These are phyloP conservation scores for Auriscalpium microsporum DNA, from an alignment of 768 basidiomycete genomes.

Conservation along the genomic window DNA sequence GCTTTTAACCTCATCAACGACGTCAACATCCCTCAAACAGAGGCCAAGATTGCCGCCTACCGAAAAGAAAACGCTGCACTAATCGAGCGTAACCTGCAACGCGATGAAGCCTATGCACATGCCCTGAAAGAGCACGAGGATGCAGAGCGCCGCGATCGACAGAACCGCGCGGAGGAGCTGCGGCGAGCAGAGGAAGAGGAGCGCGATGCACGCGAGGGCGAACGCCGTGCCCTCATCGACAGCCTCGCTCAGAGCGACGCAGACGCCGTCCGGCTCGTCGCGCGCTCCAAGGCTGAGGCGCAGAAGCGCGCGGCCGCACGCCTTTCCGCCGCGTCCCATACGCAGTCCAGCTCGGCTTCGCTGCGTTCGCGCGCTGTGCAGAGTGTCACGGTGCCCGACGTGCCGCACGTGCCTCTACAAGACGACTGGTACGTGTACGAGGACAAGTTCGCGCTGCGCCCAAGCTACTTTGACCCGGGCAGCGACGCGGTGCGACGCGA, in stretches of 20 bases:
- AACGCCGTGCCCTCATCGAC: slow-evolving; percentile 68
- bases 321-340: slow-evolving; percentile 25
- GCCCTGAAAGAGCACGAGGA: slow-evolving; percentile 75
- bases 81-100: slow-evolving; percentile 77
- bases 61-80: slow-evolving; percentile 73
- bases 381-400: slow-evolving; percentile 62
- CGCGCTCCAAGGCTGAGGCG: slow-evolving; percentile 57
- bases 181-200: slow-evolving; percentile 68
- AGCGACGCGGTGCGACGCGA: slow-evolving; percentile 74
- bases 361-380: slow-evolving; percentile 58
- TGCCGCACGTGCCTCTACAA: slow-evolving; percentile 70
- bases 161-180: slow-evolving; percentile 57
- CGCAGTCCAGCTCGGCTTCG: slow-evolving; percentile 22
- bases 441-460: slow-evolving; percentile 48
- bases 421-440: slow-evolving; percentile 73
- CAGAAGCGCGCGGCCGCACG: slow-evolving; percentile 54
- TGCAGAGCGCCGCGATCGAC: slow-evolving; percentile 60
- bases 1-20: slow-evolving; percentile 96
- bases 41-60: slow-evolving; percentile 72
- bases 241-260: slow-evolving; percentile 70
- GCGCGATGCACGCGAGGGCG: slow-evolving; percentile 66
- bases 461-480: slow-evolving; percentile 60
- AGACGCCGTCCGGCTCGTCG: slow-evolving; percentile 61
- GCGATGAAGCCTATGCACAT: slow-evolving; percentile 69
- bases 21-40: slow-evolving; percentile 71